A percentile compares a stretch with the other conserved stretches of the same genome.
These are phyloP conservation scores for Paramecium sonneborni DNA, from an alignment of 73 alveolate genomes.

Conservation along the genomic window DNA sequence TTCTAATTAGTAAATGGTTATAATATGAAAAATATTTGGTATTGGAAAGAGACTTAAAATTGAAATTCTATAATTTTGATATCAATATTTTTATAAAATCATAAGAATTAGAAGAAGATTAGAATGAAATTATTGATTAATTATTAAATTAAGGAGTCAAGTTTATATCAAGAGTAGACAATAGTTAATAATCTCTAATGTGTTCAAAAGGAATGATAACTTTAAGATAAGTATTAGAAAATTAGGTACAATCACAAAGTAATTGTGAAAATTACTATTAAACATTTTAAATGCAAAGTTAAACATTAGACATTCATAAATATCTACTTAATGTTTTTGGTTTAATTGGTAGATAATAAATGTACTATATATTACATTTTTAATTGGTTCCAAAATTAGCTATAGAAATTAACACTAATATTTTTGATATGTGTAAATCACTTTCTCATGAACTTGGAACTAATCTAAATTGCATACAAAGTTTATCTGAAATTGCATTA, in stretches of 20 bases:
- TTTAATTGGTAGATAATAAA: not conserved
- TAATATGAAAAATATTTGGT: not conserved
- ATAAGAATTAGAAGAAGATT: not conserved
- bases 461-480: not conserved
- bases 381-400: not conserved
- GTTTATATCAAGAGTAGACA: not conserved
- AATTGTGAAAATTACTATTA: not conserved
- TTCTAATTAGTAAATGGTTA: slow-evolving; percentile 42
- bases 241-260: not conserved
- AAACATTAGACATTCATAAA: not conserved
- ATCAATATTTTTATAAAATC: not conserved
- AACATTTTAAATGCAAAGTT: not conserved
- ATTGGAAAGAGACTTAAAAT: not conserved
- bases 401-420: not conserved
- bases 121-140: not conserved
- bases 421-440: slow-evolving; percentile 25
- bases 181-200: not conserved
- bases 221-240: not conserved
- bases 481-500: not conserved
- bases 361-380: not conserved
- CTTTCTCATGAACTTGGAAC: slow-evolving; percentile 44
- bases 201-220: not conserved
- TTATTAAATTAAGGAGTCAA: not conserved
- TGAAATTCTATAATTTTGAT: not conserved
- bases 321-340: not conserved